These are phyloP conservation scores for Dictyostelium firmibasis DNA, from an alignment of 78 protist genomes.

Conservation along the genomic window DNA sequence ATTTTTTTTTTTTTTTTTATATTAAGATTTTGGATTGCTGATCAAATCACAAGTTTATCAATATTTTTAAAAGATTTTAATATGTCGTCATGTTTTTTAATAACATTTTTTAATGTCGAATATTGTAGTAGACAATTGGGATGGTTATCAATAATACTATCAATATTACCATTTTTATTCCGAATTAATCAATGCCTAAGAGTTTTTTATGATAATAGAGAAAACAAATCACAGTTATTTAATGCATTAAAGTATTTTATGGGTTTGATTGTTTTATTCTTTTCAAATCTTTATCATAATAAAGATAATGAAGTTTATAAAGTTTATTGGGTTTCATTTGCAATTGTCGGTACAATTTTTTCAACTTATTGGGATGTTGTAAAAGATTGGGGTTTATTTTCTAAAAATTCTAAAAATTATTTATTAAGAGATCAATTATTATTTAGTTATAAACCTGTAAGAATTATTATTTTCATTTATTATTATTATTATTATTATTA, in stretches of 20 bases:
- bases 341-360: not conserved
- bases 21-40: slow-evolving; percentile 42
- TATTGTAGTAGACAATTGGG: not conserved
- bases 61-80: slow-evolving; percentile 23
- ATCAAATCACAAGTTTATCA: slow-evolving; percentile 29
- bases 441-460: slow-evolving; percentile 17
- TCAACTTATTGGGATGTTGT: slow-evolving; percentile 25
- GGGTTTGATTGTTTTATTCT: not conserved
- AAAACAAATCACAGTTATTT: slow-evolving; percentile 1
- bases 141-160: not conserved
- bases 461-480: not conserved
- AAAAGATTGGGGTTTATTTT: slow-evolving; percentile 20
- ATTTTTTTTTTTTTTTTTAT: not conserved
- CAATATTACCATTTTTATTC: not conserved
- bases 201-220: slow-evolving; percentile 17
- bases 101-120: slow-evolving; percentile 8
- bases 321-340: slow-evolving; percentile 6
- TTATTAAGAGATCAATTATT: slow-evolving; percentile 1
- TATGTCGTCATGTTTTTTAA: not conserved
- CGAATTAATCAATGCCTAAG: slow-evolving; percentile 13
- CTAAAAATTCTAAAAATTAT: not conserved
- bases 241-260: slow-evolving; percentile 28
- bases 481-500: not conserved
- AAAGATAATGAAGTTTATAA: not conserved
- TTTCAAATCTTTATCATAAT: slow-evolving; percentile 3